Evolutionary conservation across 208 protist species (phyloP).

Genomic region (Leishmania martiniquensis): DNA sequence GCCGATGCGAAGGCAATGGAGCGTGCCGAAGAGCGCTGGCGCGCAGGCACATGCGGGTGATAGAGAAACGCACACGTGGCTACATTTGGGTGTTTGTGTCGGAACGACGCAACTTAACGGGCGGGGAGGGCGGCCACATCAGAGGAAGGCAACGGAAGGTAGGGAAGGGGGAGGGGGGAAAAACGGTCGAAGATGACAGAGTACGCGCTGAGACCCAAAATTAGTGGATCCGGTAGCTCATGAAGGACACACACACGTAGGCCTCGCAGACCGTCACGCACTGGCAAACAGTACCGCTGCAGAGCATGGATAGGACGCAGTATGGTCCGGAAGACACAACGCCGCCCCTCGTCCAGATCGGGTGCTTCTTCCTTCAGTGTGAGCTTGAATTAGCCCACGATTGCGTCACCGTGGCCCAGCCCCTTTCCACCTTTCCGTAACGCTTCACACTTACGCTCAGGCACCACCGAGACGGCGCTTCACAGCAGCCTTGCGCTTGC

Average conservation of each 20-base stretch:
- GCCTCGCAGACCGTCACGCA: neutral
- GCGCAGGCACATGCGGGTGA: neutral
- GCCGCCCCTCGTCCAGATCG: neutral
- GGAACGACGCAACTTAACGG: too few species aligned
- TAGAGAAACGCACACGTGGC: neutral
- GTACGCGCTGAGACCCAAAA: neutral
- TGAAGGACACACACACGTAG: neutral
- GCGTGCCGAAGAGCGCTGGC: neutral
- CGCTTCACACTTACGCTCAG: neutral
- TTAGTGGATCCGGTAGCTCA: neutral
- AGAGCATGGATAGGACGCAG: neutral
- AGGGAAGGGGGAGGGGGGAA: too few species aligned
- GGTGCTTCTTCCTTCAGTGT: neutral
- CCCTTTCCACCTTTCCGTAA: neutral
- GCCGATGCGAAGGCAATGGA: neutral
- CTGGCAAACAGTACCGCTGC: neutral
- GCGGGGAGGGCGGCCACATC: too few species aligned
- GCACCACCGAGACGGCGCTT: slow-evolving; percentile 44
- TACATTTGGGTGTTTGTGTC: neutral
- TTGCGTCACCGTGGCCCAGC: neutral
- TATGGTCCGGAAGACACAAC: neutral
- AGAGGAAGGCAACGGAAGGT: neutral
- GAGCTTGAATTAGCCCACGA: neutral
- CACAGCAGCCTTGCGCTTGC: slow-evolving; percentile 60
- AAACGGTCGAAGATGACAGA: neutral